A percentile compares a stretch with the other conserved stretches of the same genome.
Evolutionary conservation across 139 green algal genomes (phyloP).

Genomic region (Diplosphaera chodatii): DNA sequence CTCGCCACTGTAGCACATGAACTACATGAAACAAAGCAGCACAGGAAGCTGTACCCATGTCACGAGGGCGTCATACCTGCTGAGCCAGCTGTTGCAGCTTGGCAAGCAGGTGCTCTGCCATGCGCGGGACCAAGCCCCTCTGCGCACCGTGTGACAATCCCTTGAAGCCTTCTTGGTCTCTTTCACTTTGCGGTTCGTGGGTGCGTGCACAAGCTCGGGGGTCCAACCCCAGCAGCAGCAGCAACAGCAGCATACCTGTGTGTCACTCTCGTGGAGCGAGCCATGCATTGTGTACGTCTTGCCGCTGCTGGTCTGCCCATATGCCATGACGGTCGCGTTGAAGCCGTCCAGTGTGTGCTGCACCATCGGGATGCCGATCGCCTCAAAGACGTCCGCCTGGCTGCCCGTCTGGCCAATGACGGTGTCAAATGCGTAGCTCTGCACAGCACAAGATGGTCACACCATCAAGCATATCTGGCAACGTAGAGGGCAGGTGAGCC

Average conservation of each 20-base stretch:
- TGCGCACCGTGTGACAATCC: background rate
- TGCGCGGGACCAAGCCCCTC: background rate
- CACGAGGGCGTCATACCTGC: background rate
- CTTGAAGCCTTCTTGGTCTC: no score
- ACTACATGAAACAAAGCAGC: no score
- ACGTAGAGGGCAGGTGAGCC: no score
- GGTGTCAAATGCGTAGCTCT: background rate
- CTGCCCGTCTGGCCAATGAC: background rate
- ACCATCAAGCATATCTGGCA: no score
- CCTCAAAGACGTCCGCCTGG: background rate
- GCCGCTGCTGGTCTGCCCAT: constrained; percentile 45
- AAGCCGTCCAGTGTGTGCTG: constrained; percentile 14
- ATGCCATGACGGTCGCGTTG: constrained; percentile 43
- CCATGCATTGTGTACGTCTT: constrained; percentile 42
- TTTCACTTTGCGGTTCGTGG: no score
- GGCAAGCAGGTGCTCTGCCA: background rate
- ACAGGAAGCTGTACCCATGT: no score
- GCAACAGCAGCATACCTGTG: background rate
- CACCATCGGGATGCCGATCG: background rate
- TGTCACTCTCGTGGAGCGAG: constrained; percentile 34
- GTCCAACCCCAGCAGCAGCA: no score
- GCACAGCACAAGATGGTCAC: no score
- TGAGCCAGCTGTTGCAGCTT: background rate
- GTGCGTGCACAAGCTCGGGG: no score
- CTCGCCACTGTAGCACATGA: no score